phyloP scores from a whole-genome alignment of 768 basidiomycete species.

The Tephrocybe sp. region DNA sequence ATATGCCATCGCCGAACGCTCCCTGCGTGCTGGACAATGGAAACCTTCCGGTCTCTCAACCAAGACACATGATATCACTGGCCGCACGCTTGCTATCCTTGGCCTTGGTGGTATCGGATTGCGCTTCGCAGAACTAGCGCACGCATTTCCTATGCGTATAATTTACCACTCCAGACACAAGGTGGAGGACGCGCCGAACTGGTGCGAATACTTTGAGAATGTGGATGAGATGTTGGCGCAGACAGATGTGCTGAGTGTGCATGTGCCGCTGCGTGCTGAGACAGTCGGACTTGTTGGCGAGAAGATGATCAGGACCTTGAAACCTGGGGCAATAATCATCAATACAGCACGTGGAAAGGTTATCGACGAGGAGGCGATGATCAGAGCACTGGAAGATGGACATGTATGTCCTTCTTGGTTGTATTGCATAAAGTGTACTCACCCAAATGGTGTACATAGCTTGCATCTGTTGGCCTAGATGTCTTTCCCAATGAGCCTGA shows the following conservation, averaged over 20 bases:
- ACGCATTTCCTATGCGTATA: slow-evolving; percentile 87
- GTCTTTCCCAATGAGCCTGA: slow-evolving; percentile 85
- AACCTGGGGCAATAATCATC: slow-evolving; percentile 74
- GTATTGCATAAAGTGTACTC: slow-evolving; percentile 7
- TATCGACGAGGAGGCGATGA: slow-evolving; percentile 85
- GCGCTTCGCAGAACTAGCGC: slow-evolving; percentile 67
- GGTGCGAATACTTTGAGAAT: slow-evolving; percentile 72
- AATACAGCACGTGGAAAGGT: slow-evolving; percentile 93
- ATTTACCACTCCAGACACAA: slow-evolving; percentile 75
- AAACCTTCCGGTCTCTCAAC: slow-evolving; percentile 51
- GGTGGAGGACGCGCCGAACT: slow-evolving; percentile 58
- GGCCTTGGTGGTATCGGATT: slow-evolving; percentile 79
- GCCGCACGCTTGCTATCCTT: slow-evolving; percentile 69
- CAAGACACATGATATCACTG: slow-evolving; percentile 62
- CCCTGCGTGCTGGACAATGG: slow-evolving; percentile 58
- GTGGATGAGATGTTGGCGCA: slow-evolving; percentile 64
- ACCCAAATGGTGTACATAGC: slow-evolving; percentile 37
- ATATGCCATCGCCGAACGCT: slow-evolving; percentile 64
- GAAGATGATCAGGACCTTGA: slow-evolving; percentile 74
- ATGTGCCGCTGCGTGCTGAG: slow-evolving; percentile 75
- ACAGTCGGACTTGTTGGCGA: slow-evolving; percentile 77
- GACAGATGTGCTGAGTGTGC: slow-evolving; percentile 83
- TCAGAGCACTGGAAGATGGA: slow-evolving; percentile 81
- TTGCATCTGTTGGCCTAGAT: slow-evolving; percentile 80
- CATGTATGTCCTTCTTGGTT: slow-evolving; percentile 57